Evolutionary conservation across 2,329 filamentous ascomycete genomes (phyloP).

Genomic region (Cryoendolithus antarcticus): DNA sequence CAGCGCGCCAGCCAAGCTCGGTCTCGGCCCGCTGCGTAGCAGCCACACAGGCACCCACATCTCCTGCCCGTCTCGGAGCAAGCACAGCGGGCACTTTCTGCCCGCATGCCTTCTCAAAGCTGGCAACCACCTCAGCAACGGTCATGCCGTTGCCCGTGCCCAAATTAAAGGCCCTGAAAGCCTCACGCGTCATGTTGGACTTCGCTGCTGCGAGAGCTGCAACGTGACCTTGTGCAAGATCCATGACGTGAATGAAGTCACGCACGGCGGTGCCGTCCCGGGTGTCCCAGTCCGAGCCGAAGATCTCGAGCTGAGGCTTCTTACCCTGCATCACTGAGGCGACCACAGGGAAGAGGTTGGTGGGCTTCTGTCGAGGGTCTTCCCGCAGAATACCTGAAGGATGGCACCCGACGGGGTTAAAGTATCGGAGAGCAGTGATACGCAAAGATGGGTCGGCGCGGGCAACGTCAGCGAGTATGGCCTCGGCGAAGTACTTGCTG

Average conservation of each 20-base stretch:
- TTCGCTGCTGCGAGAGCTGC: slow-evolving; percentile 39
- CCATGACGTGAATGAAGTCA: slow-evolving; percentile 57
- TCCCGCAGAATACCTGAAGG: slow-evolving; percentile 52
- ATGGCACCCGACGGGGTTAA: slow-evolving; percentile 57
- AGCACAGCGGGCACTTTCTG: slow-evolving; percentile 24
- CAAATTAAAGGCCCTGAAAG: slow-evolving; percentile 30
- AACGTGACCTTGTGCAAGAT: slow-evolving; percentile 52
- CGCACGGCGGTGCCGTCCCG: slow-evolving; percentile 53
- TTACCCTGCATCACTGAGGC: slow-evolving; percentile 48
- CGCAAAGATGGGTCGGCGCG: slow-evolving; percentile 49
- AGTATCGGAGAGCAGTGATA: slow-evolving; percentile 53
- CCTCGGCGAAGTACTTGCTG: slow-evolving; percentile 56
- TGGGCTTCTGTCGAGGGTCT: slow-evolving; percentile 48
- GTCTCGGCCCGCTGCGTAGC: slow-evolving; percentile 26
- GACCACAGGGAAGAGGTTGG: slow-evolving; percentile 54
- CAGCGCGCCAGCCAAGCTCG: slow-evolving; percentile 27
- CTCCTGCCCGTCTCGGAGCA: slow-evolving; percentile 27
- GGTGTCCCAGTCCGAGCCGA: slow-evolving; percentile 54
- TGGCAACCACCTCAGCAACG: slow-evolving; percentile 30
- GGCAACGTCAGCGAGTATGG: slow-evolving; percentile 51
- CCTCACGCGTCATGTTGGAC: slow-evolving; percentile 17
- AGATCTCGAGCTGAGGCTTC: slow-evolving; percentile 44
- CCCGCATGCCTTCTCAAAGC: slow-evolving; percentile 25
- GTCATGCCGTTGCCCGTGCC: slow-evolving; percentile 31
- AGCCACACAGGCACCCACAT: slow-evolving; percentile 31